These are phyloP conservation scores for Magnusiomyces suaveolens DNA, from an alignment of 1,139 yeast genomes.

Conservation along the genomic window DNA sequence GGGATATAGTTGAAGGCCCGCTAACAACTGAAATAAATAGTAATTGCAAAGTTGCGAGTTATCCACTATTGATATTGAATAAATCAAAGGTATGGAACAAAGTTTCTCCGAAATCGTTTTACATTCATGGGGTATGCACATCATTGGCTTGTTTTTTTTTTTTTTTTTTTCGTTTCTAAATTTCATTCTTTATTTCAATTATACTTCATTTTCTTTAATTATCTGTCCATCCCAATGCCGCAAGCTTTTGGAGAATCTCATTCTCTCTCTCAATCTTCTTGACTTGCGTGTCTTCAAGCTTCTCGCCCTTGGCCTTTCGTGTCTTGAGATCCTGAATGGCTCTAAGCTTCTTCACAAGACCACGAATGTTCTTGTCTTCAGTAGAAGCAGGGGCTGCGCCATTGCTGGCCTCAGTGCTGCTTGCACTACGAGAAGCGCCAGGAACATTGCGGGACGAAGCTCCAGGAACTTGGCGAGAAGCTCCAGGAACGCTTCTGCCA, in stretches of 20 bases:
- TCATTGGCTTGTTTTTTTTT: not conserved
- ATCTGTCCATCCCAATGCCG: conserved; percentile 59
- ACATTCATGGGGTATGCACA: not conserved
- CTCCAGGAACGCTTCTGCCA: conserved; percentile 32
- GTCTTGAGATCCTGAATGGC: conserved; percentile 85
- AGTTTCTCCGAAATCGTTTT: no score
- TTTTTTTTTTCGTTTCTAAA: not conserved
- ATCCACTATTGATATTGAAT: no score
- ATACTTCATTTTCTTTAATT: not conserved
- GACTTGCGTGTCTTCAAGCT: conserved; percentile 85
- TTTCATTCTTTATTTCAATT: not conserved
- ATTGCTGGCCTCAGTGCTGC: conserved; percentile 23
- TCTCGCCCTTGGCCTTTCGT: conserved; percentile 76
- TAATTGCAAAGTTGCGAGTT: no score
- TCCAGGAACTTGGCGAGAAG: no score
- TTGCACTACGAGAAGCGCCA: conserved; percentile 23
- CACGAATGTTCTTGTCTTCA: conserved; percentile 88
- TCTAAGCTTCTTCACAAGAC: conserved; percentile 80
- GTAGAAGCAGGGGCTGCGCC: conserved; percentile 27
- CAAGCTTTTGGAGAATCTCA: conserved; percentile 64
- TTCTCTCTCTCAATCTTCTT: conserved; percentile 82
- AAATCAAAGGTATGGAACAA: no score
- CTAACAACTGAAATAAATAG: no score
- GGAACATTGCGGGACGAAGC: conserved; percentile 18
- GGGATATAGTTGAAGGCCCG: no score